These are phyloP conservation scores for Podaxis sp. DNA, from an alignment of 768 basidiomycete species.

Conservation along the genomic window DNA sequence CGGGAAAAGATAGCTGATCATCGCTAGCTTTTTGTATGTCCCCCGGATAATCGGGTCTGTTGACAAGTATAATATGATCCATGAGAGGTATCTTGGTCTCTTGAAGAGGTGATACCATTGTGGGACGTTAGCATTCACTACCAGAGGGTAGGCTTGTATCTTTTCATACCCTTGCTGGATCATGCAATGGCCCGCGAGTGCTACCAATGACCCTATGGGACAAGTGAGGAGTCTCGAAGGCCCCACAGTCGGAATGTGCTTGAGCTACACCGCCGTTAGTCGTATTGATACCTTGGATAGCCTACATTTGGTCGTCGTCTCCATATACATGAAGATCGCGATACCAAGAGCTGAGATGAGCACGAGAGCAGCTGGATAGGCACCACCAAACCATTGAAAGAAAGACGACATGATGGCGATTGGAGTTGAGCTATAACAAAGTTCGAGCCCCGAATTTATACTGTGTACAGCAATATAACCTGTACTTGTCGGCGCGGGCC, in stretches of 20 bases:
- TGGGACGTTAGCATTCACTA: background rate
- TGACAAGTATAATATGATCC: slow-evolving; percentile 31
- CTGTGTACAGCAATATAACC: background rate
- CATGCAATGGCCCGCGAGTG: slow-evolving; percentile 18
- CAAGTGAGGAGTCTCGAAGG: background rate
- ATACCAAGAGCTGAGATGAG: background rate
- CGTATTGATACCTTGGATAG: background rate
- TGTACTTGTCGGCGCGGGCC: background rate
- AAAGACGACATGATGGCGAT: background rate
- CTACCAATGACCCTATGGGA: background rate
- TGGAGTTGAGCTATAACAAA: background rate
- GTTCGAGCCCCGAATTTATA: background rate
- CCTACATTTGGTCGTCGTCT: too few relatives aligned
- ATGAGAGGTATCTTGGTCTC: slow-evolving; percentile 13
- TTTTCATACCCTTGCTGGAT: slow-evolving; percentile 23
- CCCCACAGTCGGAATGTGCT: background rate
- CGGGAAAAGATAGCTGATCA: slow-evolving; percentile 24
- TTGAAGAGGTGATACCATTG: slow-evolving; percentile 20
- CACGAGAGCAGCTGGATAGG: background rate
- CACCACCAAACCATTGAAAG: background rate
- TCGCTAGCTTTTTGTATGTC: slow-evolving; percentile 39
- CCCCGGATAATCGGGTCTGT: slow-evolving; percentile 37
- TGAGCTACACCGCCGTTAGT: background rate
- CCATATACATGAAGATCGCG: background rate
- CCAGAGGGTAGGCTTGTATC: background rate